Evolutionary conservation across 2,329 filamentous ascomycete genomes (phyloP).

Genomic region (Arthrobotrys megalospora): DNA sequence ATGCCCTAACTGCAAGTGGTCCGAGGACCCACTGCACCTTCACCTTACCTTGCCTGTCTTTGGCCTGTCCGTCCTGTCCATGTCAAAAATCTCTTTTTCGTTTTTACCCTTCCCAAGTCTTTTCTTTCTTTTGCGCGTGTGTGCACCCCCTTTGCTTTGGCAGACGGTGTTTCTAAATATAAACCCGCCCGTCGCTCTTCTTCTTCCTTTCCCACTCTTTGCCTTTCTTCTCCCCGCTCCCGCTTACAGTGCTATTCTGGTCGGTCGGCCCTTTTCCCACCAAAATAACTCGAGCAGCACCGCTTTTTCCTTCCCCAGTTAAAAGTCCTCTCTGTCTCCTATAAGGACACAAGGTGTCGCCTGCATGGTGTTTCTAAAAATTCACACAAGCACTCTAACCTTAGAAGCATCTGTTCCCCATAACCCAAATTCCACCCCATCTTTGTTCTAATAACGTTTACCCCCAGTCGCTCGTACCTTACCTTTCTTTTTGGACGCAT

Average conservation of each 20-base stretch:
- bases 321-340: constrained; percentile 31
- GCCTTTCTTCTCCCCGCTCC: constrained; percentile 58
- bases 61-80: constrained; percentile 45
- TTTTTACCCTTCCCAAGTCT: constrained; percentile 31
- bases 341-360: constrained; percentile 60
- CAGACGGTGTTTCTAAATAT: constrained; percentile 60
- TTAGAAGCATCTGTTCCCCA: constrained; percentile 55
- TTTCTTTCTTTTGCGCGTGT: constrained; percentile 50
- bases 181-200: constrained; percentile 61
- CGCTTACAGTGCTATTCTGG: constrained; percentile 61
- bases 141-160: constrained; percentile 34
- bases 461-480: constrained; percentile 58
- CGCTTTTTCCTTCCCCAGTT: constrained; percentile 19
- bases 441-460: constrained; percentile 54
- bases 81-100: constrained; percentile 51
- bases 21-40: constrained; percentile 51
- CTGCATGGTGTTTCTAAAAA: constrained; percentile 61
- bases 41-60: constrained; percentile 52
- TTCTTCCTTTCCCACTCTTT: constrained; percentile 46
- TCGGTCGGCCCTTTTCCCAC: constrained; percentile 42
- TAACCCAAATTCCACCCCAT: constrained; percentile 55
- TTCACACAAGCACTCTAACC: constrained; percentile 61
- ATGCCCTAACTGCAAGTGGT: constrained; percentile 45
- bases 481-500: constrained; percentile 53
- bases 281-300: constrained; percentile 35